These are phyloP conservation scores for Ophiostoma populinum DNA, from an alignment of 2,329 filamentous ascomycete genomes.

Conservation along the genomic window DNA sequence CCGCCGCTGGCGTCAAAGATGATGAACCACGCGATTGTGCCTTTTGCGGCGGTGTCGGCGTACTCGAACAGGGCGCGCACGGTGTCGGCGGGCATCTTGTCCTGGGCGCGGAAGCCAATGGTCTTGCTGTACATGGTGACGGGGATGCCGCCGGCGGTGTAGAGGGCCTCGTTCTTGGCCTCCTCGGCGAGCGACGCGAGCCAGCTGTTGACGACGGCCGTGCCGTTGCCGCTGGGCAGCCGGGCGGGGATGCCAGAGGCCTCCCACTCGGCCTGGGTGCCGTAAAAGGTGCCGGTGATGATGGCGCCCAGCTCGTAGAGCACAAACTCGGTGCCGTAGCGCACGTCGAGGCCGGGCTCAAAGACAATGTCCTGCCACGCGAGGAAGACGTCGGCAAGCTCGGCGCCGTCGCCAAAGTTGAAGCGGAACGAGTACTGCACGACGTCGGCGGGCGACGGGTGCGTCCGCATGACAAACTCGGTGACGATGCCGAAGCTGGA, in stretches of 20 bases:
- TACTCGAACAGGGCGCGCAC: conserved; percentile 36
- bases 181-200: conserved; percentile 37
- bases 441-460: conserved; percentile 34
- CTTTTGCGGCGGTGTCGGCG: conserved; percentile 29
- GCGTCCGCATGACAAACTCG: conserved; percentile 37
- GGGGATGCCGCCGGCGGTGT: conserved; percentile 28
- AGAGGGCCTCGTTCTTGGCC: conserved; percentile 30
- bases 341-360: conserved; percentile 36
- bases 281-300: conserved; percentile 45
- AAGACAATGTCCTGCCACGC: conserved; percentile 40
- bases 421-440: conserved; percentile 42
- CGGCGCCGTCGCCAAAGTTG: conserved; percentile 27
- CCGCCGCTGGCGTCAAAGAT: conserved; percentile 47
- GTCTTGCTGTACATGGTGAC: conserved; percentile 40
- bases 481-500: conserved; percentile 40
- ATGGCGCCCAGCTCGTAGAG: conserved; percentile 34
- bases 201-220: conserved; percentile 43
- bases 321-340: conserved; percentile 40
- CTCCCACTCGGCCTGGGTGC: conserved; percentile 36
- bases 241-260: conserved; percentile 29
- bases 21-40: conserved; percentile 39
- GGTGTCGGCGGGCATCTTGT: conserved; percentile 25
- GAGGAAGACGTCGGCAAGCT: conserved; percentile 32
- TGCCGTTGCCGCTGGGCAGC: conserved; percentile 25
- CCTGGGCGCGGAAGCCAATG: conserved; percentile 31